Evolutionary conservation across 1,139 yeast species (phyloP).

Genomic region (Casaregolazyma lundiana): DNA sequence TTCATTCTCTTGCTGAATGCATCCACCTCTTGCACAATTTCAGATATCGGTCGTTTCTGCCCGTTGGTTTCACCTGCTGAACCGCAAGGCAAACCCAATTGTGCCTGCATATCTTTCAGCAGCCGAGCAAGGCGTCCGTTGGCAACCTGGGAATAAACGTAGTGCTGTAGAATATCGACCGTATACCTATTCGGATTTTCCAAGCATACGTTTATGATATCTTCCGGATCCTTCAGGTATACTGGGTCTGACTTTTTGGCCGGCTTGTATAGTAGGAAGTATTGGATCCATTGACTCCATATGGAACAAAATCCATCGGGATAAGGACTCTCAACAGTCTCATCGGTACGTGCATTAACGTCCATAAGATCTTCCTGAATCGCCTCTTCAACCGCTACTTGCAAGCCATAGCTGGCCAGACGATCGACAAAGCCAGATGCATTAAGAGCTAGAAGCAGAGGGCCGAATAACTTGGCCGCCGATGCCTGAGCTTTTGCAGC

Average conservation of each 20-base stretch:
- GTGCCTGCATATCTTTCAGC: constrained; percentile 6
- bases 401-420: constrained; percentile 17
- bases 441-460: constrained; percentile 21
- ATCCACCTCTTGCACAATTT: constrained; percentile 15
- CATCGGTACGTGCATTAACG: not conserved
- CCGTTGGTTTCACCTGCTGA: not conserved
- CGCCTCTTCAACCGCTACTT: constrained; percentile 9
- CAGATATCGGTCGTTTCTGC: constrained; percentile 6
- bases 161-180: constrained; percentile 10
- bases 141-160: not conserved
- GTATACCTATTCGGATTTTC: constrained; percentile 13
- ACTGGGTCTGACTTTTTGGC: constrained; percentile 9
- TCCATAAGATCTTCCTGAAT: constrained; percentile 6
- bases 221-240: constrained; percentile 12
- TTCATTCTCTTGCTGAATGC: constrained; percentile 16
- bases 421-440: constrained; percentile 19
- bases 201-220: constrained; percentile 12
- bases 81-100: not conserved
- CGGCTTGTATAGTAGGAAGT: constrained; percentile 10
- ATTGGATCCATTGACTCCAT: constrained; percentile 17
- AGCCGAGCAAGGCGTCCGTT: constrained; percentile 3
- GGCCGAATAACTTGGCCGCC: constrained; percentile 21
- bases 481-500: constrained; percentile 9
- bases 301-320: constrained; percentile 4
- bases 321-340: not conserved